These are phyloP conservation scores for Trifolium pratense DNA, from an alignment of 306 rosid genomes.

Conservation along the genomic window DNA sequence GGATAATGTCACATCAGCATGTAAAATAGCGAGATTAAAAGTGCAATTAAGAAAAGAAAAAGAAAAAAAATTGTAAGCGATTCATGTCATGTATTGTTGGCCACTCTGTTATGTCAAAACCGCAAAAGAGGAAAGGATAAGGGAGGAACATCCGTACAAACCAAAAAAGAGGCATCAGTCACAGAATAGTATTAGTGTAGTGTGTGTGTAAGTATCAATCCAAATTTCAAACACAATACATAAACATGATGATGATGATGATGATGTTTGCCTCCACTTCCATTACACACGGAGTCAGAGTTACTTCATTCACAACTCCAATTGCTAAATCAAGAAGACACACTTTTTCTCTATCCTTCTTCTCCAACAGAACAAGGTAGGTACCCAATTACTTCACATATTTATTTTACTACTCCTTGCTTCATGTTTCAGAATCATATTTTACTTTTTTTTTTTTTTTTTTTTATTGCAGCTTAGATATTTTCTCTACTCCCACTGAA, in stretches of 20 bases:
- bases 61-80: too few relatives aligned
- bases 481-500: not conserved
- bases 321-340: slow-evolving; percentile 22
- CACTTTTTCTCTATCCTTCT: slow-evolving; percentile 27
- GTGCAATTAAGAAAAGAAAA: too few relatives aligned
- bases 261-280: slow-evolving; percentile 17
- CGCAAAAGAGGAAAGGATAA: slow-evolving; percentile 30
- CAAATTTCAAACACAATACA: not conserved
- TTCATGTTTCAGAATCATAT: not conserved
- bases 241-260: not conserved
- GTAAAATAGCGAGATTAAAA: too few relatives aligned
- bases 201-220: not conserved
- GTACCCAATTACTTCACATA: not conserved
- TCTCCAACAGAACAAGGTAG: not conserved
- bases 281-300: slow-evolving; percentile 20
- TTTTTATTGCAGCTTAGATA: slow-evolving; percentile 30
- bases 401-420: not conserved
- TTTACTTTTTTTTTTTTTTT: not conserved
- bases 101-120: not conserved
- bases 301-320: slow-evolving; percentile 40
- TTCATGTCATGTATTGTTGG: too few relatives aligned
- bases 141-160: too few relatives aligned
- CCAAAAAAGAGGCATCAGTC: not conserved
- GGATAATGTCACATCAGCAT: too few relatives aligned
- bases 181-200: too few relatives aligned